Evolutionary conservation across 2,329 filamentous ascomycete genomes (phyloP), one percentile per base, ranked within the genome.

Genomic region (Pseudocercospora cruenta): DNA sequence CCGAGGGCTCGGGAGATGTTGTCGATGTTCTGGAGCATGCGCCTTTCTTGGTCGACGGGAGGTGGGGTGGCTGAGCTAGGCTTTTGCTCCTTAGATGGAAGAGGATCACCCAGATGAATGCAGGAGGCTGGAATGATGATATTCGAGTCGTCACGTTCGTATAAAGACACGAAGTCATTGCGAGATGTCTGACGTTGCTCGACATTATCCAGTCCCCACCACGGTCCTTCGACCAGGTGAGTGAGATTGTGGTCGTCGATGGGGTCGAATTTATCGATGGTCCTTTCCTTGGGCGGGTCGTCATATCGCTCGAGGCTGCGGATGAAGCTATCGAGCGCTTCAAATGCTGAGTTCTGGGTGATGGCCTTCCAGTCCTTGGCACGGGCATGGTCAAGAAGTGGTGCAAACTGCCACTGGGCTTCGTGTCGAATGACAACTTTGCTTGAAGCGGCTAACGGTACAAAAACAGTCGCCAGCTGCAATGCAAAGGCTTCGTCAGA

Each of bases 361-460:
- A 84, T 76, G 0, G 54, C 67, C 0, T 60, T 72, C 80, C 80
- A 83, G 0, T 72, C 67, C 36, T 75, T 76, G 4, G 69, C 61
- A 21, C 72, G 71, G 0, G 80, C 80, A 33, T 81, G 74, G 16
- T 81, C 77, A 68, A 80, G 82, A 1, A 84, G 69, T 4, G 78
- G 77, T 3, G 80, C 83, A 62, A 82, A 80, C 10, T 79, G 81
- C 78, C 80, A 84, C 62, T 83, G 83, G 1, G 84, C 82, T 71
- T 86, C 84, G 64, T 85, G 83, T 7, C 84, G 78, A n/a, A 86
- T 80, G 33, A 82, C 80, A 1, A 85, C 80, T 67, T 85, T 86
- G 3, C 82, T 80, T 36, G 82, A 84, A 3, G 82, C 78, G 0
- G 79, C 80, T 19, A 82, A 78, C 0, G 80, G 76, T 2, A 81